Evolutionary conservation across 495 filamentous ascomycete species (phyloP).

Genomic region (Penicillium coffeae): DNA sequence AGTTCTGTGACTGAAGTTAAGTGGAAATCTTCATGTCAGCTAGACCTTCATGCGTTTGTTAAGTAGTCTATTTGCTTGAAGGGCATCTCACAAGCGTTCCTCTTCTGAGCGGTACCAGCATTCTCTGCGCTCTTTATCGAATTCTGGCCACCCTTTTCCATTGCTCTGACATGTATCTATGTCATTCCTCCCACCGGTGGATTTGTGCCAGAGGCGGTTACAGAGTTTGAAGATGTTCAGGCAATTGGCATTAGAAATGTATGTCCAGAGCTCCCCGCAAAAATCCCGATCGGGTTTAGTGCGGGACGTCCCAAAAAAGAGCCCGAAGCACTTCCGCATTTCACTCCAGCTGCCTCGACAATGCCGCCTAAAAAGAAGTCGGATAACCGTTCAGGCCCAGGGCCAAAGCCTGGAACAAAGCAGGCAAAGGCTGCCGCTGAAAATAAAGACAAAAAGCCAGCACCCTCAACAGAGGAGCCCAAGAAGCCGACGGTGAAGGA

Average conservation of each 20-base stretch:
- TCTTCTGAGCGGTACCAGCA: constrained; percentile 27
- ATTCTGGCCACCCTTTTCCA: no score
- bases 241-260: no score
- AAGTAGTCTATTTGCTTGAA: neutral
- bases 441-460: constrained; percentile 33
- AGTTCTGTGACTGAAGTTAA: constrained; percentile 71
- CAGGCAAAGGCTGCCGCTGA: constrained; percentile 43
- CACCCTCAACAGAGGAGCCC: constrained; percentile 47
- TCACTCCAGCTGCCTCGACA: constrained; percentile 4
- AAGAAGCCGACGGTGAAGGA: constrained; percentile 80
- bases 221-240: no score
- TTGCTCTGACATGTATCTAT: neutral
- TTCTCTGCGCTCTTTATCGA: constrained; percentile 1
- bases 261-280: constrained; percentile 22
- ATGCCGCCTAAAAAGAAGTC: constrained; percentile 46
- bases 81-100: constrained; percentile 39
- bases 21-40: neutral
- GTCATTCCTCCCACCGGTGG: neutral
- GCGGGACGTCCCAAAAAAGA: constrained; percentile 25
- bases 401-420: constrained; percentile 44
- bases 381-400: constrained; percentile 30
- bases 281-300: constrained; percentile 30
- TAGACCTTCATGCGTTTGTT: neutral
- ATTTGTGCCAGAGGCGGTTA: no score
- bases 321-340: constrained; percentile 4